Base-by-base conservation (phyloP, 1,284 basidiomycete genomes). In the Sanguinoderma infundibulare region DNA sequence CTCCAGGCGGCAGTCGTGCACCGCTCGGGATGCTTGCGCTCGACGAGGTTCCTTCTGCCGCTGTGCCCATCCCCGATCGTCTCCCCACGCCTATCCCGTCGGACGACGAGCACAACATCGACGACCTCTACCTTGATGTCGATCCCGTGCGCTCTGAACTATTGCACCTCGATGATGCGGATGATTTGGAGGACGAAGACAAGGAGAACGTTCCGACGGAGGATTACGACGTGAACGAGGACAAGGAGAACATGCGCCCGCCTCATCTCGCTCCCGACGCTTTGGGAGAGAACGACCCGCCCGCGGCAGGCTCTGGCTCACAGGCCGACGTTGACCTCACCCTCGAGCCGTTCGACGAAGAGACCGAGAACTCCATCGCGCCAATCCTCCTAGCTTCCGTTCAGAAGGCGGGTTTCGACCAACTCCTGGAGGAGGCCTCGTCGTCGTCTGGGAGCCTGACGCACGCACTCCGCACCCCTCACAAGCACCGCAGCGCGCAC, bases 51-150 rank as follows among this genome's bases (percentile, higher is more conserved):
- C 66, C 58, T 4, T 63, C 61, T 12, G 49, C 20, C 9, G 58
- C 66, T 9, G 65, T 65, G 9, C 53, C 54, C 17, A 61, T 60
- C 9, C 66, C 58, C 24, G 64, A 58, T 17, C 61, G 60, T 35
- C 60, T 57, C 36, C 66, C 63, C 26, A 67, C 67, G 3, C 66
- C 65, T 2, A 51, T 65, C 5, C 61, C 63, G 3, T 66, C 65
- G 0, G 67, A 66, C 44, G 65, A 65, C 32, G 59, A 61, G 24
- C 63, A 68, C 64, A 62, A 67, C 9, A 69, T 67, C 46, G 69
- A 71, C 51, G 67, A 72, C 53, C 60, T 71, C 12, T 72, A 71
- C 53, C 36, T 67, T 12, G 69, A 69, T 35, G 54, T 67, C 12
- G 62, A 68, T 46, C 65, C 68, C 20, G 52, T 57, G 1, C 65